Conservation (phyloP, 1,139 yeast species). For the Geotrichum europaeum region DNA sequence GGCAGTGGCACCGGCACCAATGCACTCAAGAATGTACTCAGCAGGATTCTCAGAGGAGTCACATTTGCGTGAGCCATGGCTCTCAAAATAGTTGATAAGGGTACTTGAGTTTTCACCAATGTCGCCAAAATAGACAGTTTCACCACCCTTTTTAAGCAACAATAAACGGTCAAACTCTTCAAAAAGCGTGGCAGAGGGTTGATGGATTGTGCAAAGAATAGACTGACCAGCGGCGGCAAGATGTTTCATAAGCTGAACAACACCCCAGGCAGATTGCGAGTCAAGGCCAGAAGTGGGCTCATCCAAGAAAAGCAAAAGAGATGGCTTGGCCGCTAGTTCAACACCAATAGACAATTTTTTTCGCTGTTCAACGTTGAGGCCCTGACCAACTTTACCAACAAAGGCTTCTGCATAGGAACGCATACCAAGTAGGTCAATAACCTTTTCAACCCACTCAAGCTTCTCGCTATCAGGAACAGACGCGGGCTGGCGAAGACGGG, state of each 20-base stretch:
- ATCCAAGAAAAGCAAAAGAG: constrained; percentile 47
- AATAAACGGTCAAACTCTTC: constrained; percentile 49
- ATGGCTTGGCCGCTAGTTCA: constrained; percentile 52
- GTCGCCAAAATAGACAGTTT: constrained; percentile 63
- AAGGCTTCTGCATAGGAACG: constrained; percentile 56
- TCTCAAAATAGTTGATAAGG: constrained; percentile 51
- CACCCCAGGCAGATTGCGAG: constrained; percentile 55
- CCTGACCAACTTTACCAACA: constrained; percentile 52
- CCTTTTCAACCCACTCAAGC: constrained; percentile 53
- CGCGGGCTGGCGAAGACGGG: constrained; percentile 51
- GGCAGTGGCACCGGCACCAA: constrained; percentile 68
- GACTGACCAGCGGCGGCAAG: constrained; percentile 54
- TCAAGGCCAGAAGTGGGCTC: constrained; percentile 58
- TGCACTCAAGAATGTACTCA: constrained; percentile 56
- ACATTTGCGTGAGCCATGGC: constrained; percentile 46
- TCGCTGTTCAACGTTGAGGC: constrained; percentile 61
- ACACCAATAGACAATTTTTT: constrained; percentile 63
- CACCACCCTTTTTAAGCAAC: constrained; percentile 50
- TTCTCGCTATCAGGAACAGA: constrained; percentile 46
- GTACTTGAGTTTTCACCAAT: constrained; percentile 50
- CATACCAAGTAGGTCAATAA: constrained; percentile 53
- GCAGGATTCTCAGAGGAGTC: constrained; percentile 54
- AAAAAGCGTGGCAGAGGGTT: constrained; percentile 52
- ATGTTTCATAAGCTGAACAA: constrained; percentile 46
- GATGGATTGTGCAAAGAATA: constrained; percentile 52